Evolutionary conservation across 108 stramenopile species (phyloP).

Genomic region (Nitzschia sp.): DNA sequence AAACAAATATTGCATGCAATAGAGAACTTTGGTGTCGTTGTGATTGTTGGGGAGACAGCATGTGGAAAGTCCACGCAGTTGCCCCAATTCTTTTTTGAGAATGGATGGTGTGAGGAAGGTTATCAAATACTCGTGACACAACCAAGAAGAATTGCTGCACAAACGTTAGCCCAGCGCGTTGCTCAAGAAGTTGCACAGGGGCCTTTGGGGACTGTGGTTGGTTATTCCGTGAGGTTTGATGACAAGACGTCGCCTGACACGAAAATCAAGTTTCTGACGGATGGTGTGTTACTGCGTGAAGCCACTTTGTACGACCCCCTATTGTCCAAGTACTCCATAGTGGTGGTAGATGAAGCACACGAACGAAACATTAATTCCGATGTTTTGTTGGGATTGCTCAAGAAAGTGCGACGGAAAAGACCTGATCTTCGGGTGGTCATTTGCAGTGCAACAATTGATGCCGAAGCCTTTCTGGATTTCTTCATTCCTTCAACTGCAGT

Average conservation of each 20-base stretch:
- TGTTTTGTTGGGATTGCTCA: constrained; percentile 84
- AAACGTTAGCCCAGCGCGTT: constrained; percentile 79
- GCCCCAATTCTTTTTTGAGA: constrained; percentile 88
- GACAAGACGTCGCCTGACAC: constrained; percentile 57
- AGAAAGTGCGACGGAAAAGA: constrained; percentile 79
- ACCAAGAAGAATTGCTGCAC: constrained; percentile 90
- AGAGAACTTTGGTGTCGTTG: constrained; percentile 71
- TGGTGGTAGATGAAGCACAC: constrained; percentile 97
- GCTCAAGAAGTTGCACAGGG: constrained; percentile 60
- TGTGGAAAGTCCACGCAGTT: constrained; percentile 94
- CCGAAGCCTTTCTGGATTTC: constrained; percentile 86
- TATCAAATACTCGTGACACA: constrained; percentile 88
- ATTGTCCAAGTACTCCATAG: constrained; percentile 86
- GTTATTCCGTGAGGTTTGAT: constrained; percentile 82
- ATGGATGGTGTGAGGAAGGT: constrained; percentile 75
- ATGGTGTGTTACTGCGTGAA: constrained; percentile 90
- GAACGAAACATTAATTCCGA: constrained; percentile 91
- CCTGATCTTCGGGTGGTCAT: constrained; percentile 86
- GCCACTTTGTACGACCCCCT: constrained; percentile 87
- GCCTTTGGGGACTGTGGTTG: constrained; percentile 50
- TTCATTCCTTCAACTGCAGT: constrained; percentile 53
- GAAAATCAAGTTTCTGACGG: constrained; percentile 81
- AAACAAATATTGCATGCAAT: constrained; percentile 75
- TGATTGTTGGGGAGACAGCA: constrained; percentile 92
- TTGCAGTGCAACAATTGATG: constrained; percentile 97